Evolutionary conservation across 2,329 filamentous ascomycete species (phyloP), one percentile per base, ranked within the genome.

Genomic region (Aspergillus versicolor): DNA sequence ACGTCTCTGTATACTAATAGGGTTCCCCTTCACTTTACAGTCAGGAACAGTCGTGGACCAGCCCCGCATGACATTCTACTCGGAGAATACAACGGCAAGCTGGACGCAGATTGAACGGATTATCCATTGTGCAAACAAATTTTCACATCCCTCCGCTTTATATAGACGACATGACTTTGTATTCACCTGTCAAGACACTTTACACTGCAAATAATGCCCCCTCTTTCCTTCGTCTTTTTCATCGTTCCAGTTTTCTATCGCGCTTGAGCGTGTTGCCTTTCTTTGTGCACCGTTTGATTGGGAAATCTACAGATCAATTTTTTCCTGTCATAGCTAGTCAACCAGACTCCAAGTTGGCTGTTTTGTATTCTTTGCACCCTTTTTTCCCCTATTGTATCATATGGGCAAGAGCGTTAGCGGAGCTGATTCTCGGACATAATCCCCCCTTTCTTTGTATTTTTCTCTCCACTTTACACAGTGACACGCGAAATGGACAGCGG

Each of bases 21-120:
- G 21, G 27, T 43, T 44, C 49, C 27, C 13, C 9, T n/a, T n/a
- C 15, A n/a, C 34, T 62, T 54, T 17, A 24, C 55, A 83, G 82
- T 80, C 57, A 81, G 73, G 74, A 84, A 79, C 59, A 82, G 80
- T 59, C 78, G 74, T 61, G 86, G 72, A 62, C 86, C 73, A 71
- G 81, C 68, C 66, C 83, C 71, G 5, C 88, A 91, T 65, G 89
- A 92, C 70, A 86, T 95, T 53, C 76, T 93, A 50, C 79, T 95
- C 34, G 88, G 87, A 12, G 88, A 93, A 66, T 89, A 87, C 69
- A 82, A 81, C 62, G 83, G 82, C 59, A 89, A 88, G 68, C 83
- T 83, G 65, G 85, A 88, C 64, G 82, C 85, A 51, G 86, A 88
- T 65, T 79, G 65, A 73, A 48, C 5, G 49, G 3, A 19, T 13